Percentiles rank a stretch among this genome's conserved stretches.
Conservation (phyloP, 225 moss, liverwort and hornwort genomes). For the Lunularia cruciata region DNA sequence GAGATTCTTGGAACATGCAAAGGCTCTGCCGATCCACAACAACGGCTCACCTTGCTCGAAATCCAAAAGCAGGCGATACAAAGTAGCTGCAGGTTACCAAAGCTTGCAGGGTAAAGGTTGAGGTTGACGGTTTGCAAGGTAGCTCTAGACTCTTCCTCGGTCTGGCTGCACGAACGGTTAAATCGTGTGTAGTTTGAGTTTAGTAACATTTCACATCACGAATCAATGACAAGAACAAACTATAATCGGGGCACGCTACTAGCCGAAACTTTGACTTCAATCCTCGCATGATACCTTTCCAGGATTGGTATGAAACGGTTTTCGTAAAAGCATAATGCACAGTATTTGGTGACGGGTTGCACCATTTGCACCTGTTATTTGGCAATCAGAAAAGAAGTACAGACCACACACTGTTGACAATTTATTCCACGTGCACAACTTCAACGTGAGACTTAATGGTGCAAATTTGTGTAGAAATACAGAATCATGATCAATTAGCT, state of each 20-base stretch:
- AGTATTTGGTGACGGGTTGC: slow-evolving; percentile 50
- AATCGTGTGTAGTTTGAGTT: neutral
- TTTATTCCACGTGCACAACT: neutral
- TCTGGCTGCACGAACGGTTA: slow-evolving; percentile 7
- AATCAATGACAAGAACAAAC: too few relatives aligned
- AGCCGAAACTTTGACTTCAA: too few relatives aligned
- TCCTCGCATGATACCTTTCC: too few relatives aligned
- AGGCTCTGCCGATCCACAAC: too few relatives aligned
- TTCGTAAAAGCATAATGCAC: slow-evolving; percentile 50
- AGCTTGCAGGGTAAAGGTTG: slow-evolving; percentile 25
- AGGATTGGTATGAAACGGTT: slow-evolving; percentile 42
- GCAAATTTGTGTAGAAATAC: too few relatives aligned
- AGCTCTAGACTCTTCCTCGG: slow-evolving; percentile 31
- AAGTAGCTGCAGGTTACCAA: slow-evolving; percentile 40
- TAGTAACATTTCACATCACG: too few relatives aligned
- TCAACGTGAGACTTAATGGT: too few relatives aligned
- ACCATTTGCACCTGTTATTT: slow-evolving; percentile 31
- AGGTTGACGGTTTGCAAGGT: slow-evolving; percentile 27
- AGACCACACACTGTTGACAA: neutral
- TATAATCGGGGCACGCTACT: too few relatives aligned
- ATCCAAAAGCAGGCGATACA: slow-evolving; percentile 55
- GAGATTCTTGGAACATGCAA: too few relatives aligned
- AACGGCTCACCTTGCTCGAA: slow-evolving; percentile 56
- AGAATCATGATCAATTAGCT: neutral
- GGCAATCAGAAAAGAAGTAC: neutral